Base-by-base conservation (phyloP, 805 yeast genomes). In the Kodamaea sagamina region DNA sequence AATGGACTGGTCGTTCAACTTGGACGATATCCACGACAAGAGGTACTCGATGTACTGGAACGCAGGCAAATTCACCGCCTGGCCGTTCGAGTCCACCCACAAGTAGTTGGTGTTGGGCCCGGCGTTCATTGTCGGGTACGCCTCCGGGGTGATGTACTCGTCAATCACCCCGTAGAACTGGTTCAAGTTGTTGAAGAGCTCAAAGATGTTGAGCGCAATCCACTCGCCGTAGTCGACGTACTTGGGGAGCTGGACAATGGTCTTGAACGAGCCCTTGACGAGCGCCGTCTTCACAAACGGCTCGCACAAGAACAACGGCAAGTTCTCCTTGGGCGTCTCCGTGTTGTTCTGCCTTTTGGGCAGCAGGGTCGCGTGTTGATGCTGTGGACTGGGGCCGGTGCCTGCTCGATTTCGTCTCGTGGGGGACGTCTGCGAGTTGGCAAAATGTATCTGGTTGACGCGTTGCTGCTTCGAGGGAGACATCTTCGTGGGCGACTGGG, bases 191-290 rank as follows among this genome's bases (percentile, higher is more conserved):
- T 86, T 85, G 68, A 84, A 89, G 52, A 88, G 79, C 64, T 93
- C 99, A 63, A 90, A 90, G 5, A 88, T 81, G 61, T 89, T 93
- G 43, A 93, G 76, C 1, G 98, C 97, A 12, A 93, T 72, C 99
- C 99, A 93, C 62, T 93, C 99, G 43, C 89, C 87, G 47, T 80
- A 75, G 57, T 93, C 98, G 9, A 95, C 97, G 59, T 92, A 92
- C 59, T 88, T 89, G 13, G 99, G 99, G 16, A 89, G 71, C 58
- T 88, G 96, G 1, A 93, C 97, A 51, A 93, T 93, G 1, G 99
- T 90, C 58, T 87, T 89, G 70, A 89, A 93, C 0, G 96, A 86
- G 12, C 99, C 99, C 59, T 92, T 93, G 13, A 95, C 99, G 26
- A 93, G 70, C 0, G 98, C 95, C 0, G 97, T 88, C 48, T 90